Conservation (phyloP, 1,284 basidiomycete species). For the Macrocystidia cucumis region DNA sequence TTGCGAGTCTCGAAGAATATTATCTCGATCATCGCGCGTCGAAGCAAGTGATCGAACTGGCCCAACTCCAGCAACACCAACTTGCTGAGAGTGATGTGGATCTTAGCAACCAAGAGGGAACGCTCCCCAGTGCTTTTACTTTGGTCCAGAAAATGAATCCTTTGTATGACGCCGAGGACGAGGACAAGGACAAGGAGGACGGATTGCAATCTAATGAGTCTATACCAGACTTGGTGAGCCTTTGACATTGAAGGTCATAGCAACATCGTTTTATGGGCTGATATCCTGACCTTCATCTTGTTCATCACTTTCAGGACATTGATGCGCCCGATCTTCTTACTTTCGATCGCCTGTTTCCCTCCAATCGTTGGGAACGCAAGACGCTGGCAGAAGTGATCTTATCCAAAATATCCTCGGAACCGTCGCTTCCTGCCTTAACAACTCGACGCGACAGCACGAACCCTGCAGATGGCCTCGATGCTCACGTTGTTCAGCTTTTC, state of each 20-base stretch:
- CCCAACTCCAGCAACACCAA: conserved; percentile 3
- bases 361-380: not conserved
- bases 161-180: conserved; percentile 2
- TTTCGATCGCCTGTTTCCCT: not conserved
- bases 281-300: no score
- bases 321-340: conserved; percentile 1
- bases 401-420: not conserved
- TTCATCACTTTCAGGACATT: conserved; percentile 1
- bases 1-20: no score
- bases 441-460: not conserved
- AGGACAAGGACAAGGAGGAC: conserved; percentile 1
- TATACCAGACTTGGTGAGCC: not conserved
- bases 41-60: not conserved
- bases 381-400: conserved; percentile 2
- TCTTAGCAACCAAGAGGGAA: not conserved
- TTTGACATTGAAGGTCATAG: not conserved
- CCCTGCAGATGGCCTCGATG: conserved; percentile 1
- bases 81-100: not conserved
- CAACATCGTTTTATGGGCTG: no score
- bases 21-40: no score
- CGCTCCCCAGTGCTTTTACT: not conserved
- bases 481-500: not conserved
- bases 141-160: conserved; percentile 2
- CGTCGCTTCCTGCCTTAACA: not conserved
- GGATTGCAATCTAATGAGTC: not conserved